Evolutionary conservation across 805 yeast species (phyloP), one percentile per base, ranked within the genome.

Genomic region (Metschnikowia cerradonensis): DNA sequence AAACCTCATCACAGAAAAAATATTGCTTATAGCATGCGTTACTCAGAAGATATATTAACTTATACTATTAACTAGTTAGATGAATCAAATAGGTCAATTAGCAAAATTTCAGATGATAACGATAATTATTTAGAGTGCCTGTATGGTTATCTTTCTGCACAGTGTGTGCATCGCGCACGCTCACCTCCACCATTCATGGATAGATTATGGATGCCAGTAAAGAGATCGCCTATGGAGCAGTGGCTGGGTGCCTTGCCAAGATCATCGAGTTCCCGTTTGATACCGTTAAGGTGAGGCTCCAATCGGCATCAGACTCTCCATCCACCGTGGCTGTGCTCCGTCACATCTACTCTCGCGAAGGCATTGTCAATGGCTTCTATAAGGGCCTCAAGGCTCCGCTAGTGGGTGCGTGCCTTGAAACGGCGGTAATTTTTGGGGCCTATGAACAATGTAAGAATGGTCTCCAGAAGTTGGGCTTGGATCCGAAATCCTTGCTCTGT

Each of bases 181-280:
- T 33, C 38, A 14, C 11, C 5, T n/a, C 20, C 30, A 14, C 45
- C 37, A 13, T 19, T 5, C 13, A 26, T 8, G 11, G 30, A 26
- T 22, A 7, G 23, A 22, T 11, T 36, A 41, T 52, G 41, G 51
- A 62, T 45, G 57, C 67, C 15, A 50, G 54, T 30, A 71, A 70
- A 51, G 84, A 80, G 53, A 66, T 80, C 20, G 58, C 71, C 2
- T 72, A 64, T 48, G 84, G 84, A 11, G 81, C 83, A 2, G 58
- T 79, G 1, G 80, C 97, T 0, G 98, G 98, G 14, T 85, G 89
- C 49, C 67, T 82, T 3, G 97, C 96, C 1, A 92, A 91, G 64
- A 59, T 86, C 31, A 79, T 91, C 13, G 98, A 91, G 66, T 91
- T 84, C 60, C 98, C 98, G 0, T 90, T 91, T 58, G 98, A 91